Evolutionary conservation across 768 basidiomycete species (phyloP).

Genomic region (Pisolithus microcarpus): DNA sequence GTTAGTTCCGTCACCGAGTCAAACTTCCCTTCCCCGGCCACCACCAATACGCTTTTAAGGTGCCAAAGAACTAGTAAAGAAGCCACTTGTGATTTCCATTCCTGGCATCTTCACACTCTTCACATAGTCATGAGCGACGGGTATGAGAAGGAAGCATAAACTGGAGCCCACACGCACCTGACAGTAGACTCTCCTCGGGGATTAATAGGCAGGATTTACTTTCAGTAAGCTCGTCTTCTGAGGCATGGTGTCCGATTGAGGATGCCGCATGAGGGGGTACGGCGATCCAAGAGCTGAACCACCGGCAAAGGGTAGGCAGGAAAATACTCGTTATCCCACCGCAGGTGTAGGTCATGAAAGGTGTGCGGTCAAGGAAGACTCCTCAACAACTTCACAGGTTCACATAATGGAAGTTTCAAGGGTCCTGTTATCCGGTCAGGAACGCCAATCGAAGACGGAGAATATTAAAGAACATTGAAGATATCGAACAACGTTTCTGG

Average conservation of each 20-base stretch:
- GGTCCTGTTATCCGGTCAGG: slow-evolving; percentile 10
- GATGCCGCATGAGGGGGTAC: slow-evolving; percentile 12
- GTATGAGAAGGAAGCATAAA: neutral
- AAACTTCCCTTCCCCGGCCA: too few relatives aligned
- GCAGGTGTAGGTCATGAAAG: neutral
- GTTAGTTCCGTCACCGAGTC: too few relatives aligned
- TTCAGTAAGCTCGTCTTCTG: slow-evolving; percentile 5
- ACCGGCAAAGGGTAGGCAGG: slow-evolving; percentile 9
- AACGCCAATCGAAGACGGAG: slow-evolving; percentile 14
- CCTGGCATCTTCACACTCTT: too few relatives aligned
- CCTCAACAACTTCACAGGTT: slow-evolving; percentile 3
- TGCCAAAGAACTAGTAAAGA: too few relatives aligned
- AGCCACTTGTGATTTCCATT: too few relatives aligned
- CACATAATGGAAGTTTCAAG: neutral
- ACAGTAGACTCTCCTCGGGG: slow-evolving; percentile 10
- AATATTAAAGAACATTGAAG: slow-evolving; percentile 9
- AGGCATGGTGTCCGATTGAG: slow-evolving; percentile 3
- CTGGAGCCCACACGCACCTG: slow-evolving; percentile 10
- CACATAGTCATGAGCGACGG: too few relatives aligned
- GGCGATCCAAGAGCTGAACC: slow-evolving; percentile 14
- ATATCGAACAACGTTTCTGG: neutral
- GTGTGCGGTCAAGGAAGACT: slow-evolving; percentile 9
- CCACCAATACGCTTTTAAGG: too few relatives aligned
- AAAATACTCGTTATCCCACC: neutral
- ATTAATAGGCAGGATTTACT: slow-evolving; percentile 17